A percentile compares a stretch with the other conserved stretches of the same genome.
Evolutionary conservation across 192 early-diverging fungal genomes (phyloP).

Genomic region (Cetraspora pellucida): DNA sequence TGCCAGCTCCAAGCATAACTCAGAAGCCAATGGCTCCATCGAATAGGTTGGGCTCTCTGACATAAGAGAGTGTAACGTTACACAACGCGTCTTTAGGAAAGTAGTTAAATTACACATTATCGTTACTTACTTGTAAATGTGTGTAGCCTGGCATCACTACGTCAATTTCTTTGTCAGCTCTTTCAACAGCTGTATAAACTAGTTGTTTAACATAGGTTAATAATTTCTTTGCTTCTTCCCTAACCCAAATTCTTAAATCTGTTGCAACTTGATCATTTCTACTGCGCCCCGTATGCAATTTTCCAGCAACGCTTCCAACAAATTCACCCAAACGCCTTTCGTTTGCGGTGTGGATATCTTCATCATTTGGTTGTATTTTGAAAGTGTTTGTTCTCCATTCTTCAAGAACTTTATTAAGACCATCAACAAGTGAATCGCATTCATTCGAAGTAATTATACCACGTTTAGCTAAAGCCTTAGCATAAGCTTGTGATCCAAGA

Average conservation of each 20-base stretch:
- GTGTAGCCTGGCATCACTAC: constrained; percentile 99
- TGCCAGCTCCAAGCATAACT: constrained; percentile 91
- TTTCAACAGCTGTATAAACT: constrained; percentile 67
- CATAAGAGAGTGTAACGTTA: too few species aligned
- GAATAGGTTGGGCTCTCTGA: constrained; percentile 94
- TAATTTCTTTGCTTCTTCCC: constrained; percentile 73
- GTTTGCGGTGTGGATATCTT: constrained; percentile 99
- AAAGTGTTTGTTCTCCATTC: constrained; percentile 86
- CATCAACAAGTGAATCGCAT: constrained; percentile 67
- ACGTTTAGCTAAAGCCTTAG: constrained; percentile 71
- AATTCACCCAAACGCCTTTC: constrained; percentile 93
- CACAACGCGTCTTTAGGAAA: too few species aligned
- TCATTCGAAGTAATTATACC: constrained; percentile 82
- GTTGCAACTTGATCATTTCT: constrained; percentile 99
- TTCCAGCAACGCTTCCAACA: constrained; percentile 89
- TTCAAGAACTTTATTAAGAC: constrained; percentile 70
- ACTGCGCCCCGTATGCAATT: constrained; percentile 94
- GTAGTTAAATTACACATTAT: background rate
- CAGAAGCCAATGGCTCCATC: constrained; percentile 93
- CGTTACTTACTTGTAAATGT: constrained; percentile 78
- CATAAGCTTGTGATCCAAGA: constrained; percentile 86
- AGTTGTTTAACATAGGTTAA: constrained; percentile 73
- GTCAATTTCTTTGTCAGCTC: constrained; percentile 90
- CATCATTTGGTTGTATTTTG: constrained; percentile 75
- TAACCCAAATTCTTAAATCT: constrained; percentile 93